A percentile compares a stretch with the other conserved stretches of the same genome.
These are phyloP conservation scores for Zymoseptoria ardabiliae DNA, from an alignment of 2,329 filamentous ascomycete genomes.

Conservation along the genomic window DNA sequence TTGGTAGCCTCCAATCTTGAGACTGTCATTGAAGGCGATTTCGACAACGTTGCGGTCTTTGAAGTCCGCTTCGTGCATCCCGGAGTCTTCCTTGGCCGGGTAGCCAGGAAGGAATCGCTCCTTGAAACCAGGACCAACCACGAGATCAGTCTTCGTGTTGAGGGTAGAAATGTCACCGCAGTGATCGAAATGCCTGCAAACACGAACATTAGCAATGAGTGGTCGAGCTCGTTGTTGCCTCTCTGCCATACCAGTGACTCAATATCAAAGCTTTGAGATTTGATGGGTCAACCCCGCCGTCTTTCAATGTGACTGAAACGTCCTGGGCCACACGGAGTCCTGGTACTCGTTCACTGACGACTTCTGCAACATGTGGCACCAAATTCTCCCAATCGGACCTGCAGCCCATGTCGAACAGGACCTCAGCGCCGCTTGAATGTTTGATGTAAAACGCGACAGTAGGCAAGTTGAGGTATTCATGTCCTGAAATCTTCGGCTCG, in stretches of 20 bases:
- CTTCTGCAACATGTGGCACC: conserved; percentile 15
- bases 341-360: conserved; percentile 11
- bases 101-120: conserved; percentile 41
- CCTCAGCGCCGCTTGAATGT: conserved; percentile 22
- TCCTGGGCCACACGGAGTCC: conserved; percentile 23
- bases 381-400: conserved; percentile 37
- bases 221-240: conserved; percentile 1
- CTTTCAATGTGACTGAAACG: conserved; percentile 29
- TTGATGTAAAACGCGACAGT: conserved; percentile 14
- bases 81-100: conserved; percentile 28
- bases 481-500: conserved; percentile 54
- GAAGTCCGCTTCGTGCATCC: conserved; percentile 16
- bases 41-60: conserved; percentile 14
- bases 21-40: conserved; percentile 13
- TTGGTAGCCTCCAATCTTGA: conserved; percentile 34
- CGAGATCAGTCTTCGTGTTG: conserved; percentile 38
- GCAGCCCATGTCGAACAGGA: conserved; percentile 38
- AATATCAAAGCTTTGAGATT: conserved; percentile 35
- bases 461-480: conserved; percentile 15
- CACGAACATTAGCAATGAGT: conserved; percentile 22
- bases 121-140: conserved; percentile 49
- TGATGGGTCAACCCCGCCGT: conserved; percentile 26
- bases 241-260: conserved; percentile 34
- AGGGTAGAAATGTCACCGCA: conserved; percentile 45
- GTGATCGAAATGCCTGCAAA: conserved; percentile 39